Evolutionary conservation across 2,329 filamentous ascomycete genomes (phyloP).

Genomic region (Chaetomiaceae sp.): DNA sequence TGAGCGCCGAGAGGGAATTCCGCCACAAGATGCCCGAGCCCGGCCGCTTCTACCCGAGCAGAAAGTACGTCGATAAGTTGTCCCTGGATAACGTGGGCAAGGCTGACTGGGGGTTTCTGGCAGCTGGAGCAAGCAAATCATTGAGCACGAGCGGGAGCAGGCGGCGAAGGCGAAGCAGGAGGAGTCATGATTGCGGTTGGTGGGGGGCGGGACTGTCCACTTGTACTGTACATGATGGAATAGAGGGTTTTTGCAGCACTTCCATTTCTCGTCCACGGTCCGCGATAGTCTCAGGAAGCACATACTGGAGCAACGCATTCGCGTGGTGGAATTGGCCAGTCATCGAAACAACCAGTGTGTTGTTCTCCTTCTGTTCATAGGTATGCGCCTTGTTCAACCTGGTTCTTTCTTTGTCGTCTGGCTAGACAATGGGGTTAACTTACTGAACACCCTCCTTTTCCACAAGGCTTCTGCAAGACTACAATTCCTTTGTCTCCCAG

Average conservation of each 20-base stretch:
- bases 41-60: slow-evolving; percentile 76
- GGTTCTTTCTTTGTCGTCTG: no score
- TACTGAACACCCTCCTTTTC: no score
- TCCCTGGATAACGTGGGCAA: slow-evolving; percentile 19
- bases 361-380: not conserved
- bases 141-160: slow-evolving; percentile 41
- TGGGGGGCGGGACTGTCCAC: not conserved
- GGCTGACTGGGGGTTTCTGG: not conserved
- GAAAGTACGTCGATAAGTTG: slow-evolving; percentile 62
- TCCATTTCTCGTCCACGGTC: not conserved
- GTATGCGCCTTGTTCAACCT: no score
- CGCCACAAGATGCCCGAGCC: slow-evolving; percentile 74
- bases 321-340: no score
- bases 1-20: slow-evolving; percentile 69
- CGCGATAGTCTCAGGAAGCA: no score
- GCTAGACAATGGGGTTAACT: no score
- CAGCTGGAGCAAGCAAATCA: slow-evolving; percentile 45
- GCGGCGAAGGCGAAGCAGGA: slow-evolving; percentile 17
- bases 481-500: no score
- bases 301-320: no score
- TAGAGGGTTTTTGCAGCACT: not conserved
- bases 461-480: no score
- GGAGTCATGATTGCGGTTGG: slow-evolving; percentile 14
- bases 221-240: slow-evolving; percentile 14
- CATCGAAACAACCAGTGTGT: not conserved